phyloP scores from a whole-genome alignment of 1,139 yeast genomes.

The Candida sanyaensis region DNA sequence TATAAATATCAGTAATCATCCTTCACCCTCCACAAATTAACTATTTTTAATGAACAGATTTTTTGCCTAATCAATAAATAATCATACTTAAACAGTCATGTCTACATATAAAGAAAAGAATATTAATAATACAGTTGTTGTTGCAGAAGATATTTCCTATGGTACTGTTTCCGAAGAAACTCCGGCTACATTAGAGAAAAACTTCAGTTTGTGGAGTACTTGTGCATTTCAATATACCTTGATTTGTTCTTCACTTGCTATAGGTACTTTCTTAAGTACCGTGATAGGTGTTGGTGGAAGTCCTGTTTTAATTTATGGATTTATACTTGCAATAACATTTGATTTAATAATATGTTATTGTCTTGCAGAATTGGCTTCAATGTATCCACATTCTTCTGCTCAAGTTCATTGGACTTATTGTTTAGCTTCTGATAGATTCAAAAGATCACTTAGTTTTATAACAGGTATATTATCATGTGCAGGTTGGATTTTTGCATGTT shows the following conservation, averaged over 20 bases:
- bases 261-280: conserved; percentile 26
- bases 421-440: conserved; percentile 21
- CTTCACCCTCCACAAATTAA: not conserved
- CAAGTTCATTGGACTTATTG: conserved; percentile 33
- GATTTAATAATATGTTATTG: conserved; percentile 25
- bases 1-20: not conserved
- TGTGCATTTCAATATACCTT: conserved; percentile 25
- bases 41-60: too few relatives aligned
- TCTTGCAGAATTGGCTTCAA: conserved; percentile 29
- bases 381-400: conserved; percentile 31
- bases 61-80: too few relatives aligned
- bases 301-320: conserved; percentile 26
- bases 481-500: conserved; percentile 43
- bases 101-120: not conserved
- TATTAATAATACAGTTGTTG: not conserved
- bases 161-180: not conserved
- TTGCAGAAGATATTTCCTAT: not conserved
- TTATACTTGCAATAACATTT: conserved; percentile 21
- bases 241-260: conserved; percentile 27
- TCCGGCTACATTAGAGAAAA: conserved; percentile 16
- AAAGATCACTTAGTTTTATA: conserved; percentile 19
- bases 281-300: conserved; percentile 31
- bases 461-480: conserved; percentile 47
- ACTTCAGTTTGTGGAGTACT: conserved; percentile 26
- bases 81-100: not conserved